Evolutionary conservation across 2,329 filamentous ascomycete genomes (phyloP), one percentile per base, ranked within the genome.

Genomic region (Rhynchosporium agropyri): DNA sequence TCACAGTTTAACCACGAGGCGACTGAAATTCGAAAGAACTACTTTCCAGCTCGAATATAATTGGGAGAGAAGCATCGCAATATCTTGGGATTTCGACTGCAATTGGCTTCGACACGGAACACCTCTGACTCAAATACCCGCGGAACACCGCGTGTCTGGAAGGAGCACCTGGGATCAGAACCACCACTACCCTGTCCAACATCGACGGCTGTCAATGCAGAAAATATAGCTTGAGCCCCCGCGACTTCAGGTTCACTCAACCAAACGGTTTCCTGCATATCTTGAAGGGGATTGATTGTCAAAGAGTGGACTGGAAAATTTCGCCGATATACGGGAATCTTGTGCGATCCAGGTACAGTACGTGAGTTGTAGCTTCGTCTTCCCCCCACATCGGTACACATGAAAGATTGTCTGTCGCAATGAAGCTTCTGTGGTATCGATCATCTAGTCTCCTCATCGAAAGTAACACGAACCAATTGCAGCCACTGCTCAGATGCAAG

Each of bases 191-290:
- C 63, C 63, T 67, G 60, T 60, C 55, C 57, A 60, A 63, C 54
- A 55, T 68, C 65, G 68, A 70, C 65, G 58, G 54, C 53, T 69
- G 66, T 58, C 63, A 64, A 63, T 64, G 62, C 64, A 65, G 64
- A 64, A 63, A 66, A 54, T 28, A 60, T 53, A 63, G 63, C 60
- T 65, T 67, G 61, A 61, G 42, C 62, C 63, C 50, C 63, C 57
- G 60, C 62, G 45, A 68, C 62, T 31, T 48, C 58, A 59, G 51
- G 45, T 62, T 55, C 43, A 53, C 43, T 57, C 60, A 10, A 45
- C 58, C 59, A 61, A 56, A 28, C 65, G 65, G 65, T 31, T 56
- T 56, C 59, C 49, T 60, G 66, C 69, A 71, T 64, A 65, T 62
- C 57, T 59, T 63, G 63, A 65, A 50, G 55, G 36, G 59, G 54